Evolutionary conservation across 495 filamentous ascomycete genomes (phyloP).

Genomic region (Hamigera avellanea): DNA sequence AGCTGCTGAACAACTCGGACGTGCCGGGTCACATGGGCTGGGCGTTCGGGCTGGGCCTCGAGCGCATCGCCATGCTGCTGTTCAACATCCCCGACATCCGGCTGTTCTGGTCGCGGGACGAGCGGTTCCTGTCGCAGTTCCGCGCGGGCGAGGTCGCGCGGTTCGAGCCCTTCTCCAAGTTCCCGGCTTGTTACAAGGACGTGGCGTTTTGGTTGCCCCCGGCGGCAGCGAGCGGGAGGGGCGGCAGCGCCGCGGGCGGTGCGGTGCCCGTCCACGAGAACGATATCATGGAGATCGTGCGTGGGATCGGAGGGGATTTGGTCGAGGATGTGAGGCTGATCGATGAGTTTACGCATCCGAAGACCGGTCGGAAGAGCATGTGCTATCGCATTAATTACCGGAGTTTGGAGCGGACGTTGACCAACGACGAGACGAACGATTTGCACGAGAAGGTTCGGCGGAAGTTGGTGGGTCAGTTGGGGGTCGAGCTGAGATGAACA

Average conservation of each 20-base stretch:
- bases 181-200: slow-evolving; percentile 80
- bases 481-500: slow-evolving; percentile 75
- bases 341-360: slow-evolving; percentile 86
- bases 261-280: slow-evolving; percentile 69
- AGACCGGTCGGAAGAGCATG: slow-evolving; percentile 66
- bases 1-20: slow-evolving; percentile 63
- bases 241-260: slow-evolving; percentile 41
- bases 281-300: slow-evolving; percentile 90
- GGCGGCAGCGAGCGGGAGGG: slow-evolving; percentile 19
- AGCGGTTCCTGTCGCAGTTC: slow-evolving; percentile 78
- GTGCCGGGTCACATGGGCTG: slow-evolving; percentile 71
- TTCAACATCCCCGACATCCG: slow-evolving; percentile 94
- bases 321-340: slow-evolving; percentile 77
- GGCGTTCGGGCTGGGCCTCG: slow-evolving; percentile 91
- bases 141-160: slow-evolving; percentile 49
- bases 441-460: slow-evolving; percentile 56
- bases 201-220: slow-evolving; percentile 82
- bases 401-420: slow-evolving; percentile 80
- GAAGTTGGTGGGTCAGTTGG: slow-evolving; percentile 53
- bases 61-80: slow-evolving; percentile 91
- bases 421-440: slow-evolving; percentile 62
- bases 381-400: slow-evolving; percentile 92
- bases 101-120: slow-evolving; percentile 88
- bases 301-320: slow-evolving; percentile 64
- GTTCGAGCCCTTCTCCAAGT: slow-evolving; percentile 79